phyloP scores from a whole-genome alignment of 768 basidiomycete genomes.

The Auricularia cornea region DNA sequence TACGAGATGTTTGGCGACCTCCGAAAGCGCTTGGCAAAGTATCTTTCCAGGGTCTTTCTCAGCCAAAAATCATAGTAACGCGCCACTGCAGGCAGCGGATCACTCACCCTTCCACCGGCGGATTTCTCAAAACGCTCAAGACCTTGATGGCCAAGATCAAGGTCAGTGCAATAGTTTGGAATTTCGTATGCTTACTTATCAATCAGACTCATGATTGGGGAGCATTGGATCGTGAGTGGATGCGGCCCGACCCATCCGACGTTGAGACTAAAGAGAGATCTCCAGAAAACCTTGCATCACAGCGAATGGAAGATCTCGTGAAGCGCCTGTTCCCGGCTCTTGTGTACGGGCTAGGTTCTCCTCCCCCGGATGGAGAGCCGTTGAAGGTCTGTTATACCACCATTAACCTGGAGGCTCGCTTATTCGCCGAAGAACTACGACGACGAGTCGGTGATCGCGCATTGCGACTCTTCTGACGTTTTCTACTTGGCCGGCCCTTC shows the following conservation, averaged over 20 bases:
- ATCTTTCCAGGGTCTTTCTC: neutral
- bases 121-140: constrained; percentile 51
- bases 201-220: constrained; percentile 56
- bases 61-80: too few species aligned
- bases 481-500: constrained; percentile 26
- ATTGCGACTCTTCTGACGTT: constrained; percentile 27
- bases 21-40: constrained; percentile 31
- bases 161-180: constrained; percentile 24
- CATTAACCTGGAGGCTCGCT: neutral
- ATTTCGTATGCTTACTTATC: neutral
- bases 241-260: too few species aligned
- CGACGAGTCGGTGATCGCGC: constrained; percentile 33
- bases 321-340: constrained; percentile 40
- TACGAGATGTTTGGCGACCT: constrained; percentile 45
- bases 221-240: constrained; percentile 42
- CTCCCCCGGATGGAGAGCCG: constrained; percentile 37
- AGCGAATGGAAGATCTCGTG: constrained; percentile 29
- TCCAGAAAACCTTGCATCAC: constrained; percentile 23
- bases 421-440: constrained; percentile 43
- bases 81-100: constrained; percentile 39
- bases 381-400: constrained; percentile 34
- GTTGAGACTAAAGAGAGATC: too few species aligned
- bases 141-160: constrained; percentile 62
- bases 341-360: constrained; percentile 37
- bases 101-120: constrained; percentile 43